Percentiles rank a stretch among this genome's conserved stretches.
Conservation (phyloP, 139 green algal genomes). For the Chlamydomonas sphaeroides region DNA sequence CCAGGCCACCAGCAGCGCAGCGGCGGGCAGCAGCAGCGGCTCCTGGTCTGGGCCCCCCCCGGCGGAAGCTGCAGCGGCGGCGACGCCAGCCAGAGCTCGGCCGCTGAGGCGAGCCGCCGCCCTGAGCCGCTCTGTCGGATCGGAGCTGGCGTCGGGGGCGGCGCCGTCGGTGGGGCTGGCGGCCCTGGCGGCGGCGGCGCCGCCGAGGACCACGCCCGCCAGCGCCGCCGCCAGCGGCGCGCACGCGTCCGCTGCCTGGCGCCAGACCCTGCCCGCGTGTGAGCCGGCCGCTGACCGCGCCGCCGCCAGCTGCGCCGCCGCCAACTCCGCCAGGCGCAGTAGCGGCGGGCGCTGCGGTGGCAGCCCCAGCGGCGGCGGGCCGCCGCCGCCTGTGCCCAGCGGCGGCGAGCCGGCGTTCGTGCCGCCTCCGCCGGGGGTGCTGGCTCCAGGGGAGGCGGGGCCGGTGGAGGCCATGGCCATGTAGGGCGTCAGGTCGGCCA, state of each 20-base stretch:
- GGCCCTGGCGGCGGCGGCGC: not conserved
- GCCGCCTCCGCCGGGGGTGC: no score
- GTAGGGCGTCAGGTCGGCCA: slow-evolving; percentile 31
- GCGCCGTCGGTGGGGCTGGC: not conserved
- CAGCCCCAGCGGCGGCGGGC: slow-evolving; percentile 9
- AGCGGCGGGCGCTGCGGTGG: slow-evolving; percentile 14
- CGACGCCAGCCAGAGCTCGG: not conserved
- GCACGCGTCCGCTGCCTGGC: not conserved
- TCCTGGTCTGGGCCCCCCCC: not conserved
- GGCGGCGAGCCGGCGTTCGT: not conserved
- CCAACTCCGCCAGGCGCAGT: not conserved
- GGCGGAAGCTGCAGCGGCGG: not conserved
- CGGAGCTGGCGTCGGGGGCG: not conserved
- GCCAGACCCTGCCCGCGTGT: not conserved
- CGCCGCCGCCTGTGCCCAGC: not conserved
- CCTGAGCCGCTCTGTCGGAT: slow-evolving; percentile 9
- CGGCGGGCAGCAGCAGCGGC: not conserved
- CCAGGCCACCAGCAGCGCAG: not conserved
- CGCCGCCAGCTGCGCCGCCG: not conserved
- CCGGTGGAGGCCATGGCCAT: not conserved
- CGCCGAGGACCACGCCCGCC: not conserved
- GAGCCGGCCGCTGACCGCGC: not conserved
- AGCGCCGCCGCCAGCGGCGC: slow-evolving; percentile 20
- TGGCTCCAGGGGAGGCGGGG: not conserved
- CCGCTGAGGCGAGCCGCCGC: not conserved